Evolutionary conservation across 306 rosid genomes (phyloP).

Genomic region (Trifolium fragiferum): DNA sequence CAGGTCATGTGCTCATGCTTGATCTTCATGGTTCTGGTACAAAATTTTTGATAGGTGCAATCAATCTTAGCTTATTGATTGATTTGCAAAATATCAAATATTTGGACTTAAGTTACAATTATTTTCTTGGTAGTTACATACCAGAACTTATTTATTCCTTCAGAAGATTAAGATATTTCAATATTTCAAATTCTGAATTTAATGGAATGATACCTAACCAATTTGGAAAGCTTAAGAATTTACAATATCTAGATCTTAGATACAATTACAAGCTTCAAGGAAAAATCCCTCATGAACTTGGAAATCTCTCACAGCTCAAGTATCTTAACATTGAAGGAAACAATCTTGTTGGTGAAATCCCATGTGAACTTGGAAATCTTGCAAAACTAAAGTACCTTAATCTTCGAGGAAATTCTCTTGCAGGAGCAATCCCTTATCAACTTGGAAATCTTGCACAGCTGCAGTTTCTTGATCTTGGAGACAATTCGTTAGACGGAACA

Average conservation of each 20-base stretch:
- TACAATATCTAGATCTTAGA: not conserved
- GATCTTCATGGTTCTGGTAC: constrained; percentile 3
- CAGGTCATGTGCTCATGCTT: not conserved
- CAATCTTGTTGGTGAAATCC: not conserved
- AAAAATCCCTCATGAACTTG: too few relatives aligned
- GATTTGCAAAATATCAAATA: constrained; percentile 4
- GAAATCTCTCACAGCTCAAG: too few relatives aligned
- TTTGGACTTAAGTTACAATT: not conserved
- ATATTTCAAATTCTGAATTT: not conserved
- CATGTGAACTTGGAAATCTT: not conserved
- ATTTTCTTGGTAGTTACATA: constrained; percentile 11
- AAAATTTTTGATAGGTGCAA: not conserved
- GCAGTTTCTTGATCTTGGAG: not conserved
- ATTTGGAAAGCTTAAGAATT: not conserved
- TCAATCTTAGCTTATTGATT: constrained; percentile 7
- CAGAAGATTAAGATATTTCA: not conserved
- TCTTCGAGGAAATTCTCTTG: not conserved
- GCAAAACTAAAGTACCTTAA: not conserved
- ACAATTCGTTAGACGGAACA: not conserved
- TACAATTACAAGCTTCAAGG: too few relatives aligned
- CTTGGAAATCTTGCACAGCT: not conserved
- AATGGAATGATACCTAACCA: not conserved
- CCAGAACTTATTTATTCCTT: not conserved
- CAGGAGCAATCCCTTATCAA: not conserved
- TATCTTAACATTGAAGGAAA: not conserved